Conservation (phyloP, 306 rosid genomes). For the Casuarina cunninghamiana region DNA sequence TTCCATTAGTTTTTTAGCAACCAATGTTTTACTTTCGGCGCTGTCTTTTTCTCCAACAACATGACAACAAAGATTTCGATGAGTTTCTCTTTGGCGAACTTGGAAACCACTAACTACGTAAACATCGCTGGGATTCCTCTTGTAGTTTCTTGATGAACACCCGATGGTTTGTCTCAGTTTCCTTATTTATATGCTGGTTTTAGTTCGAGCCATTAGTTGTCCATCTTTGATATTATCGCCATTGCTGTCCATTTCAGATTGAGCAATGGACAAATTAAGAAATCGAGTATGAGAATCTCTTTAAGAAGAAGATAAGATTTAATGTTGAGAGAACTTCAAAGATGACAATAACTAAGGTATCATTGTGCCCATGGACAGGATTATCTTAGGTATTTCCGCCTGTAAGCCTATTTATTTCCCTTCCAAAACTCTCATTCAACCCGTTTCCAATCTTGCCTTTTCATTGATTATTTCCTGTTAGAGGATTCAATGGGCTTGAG, state of each 20-base stretch:
- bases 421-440: not conserved
- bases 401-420: conserved; percentile 2
- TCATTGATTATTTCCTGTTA: not conserved
- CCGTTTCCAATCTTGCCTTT: conserved; percentile 6
- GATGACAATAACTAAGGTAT: conserved; percentile 19
- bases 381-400: conserved; percentile 25
- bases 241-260: not conserved
- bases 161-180: not conserved
- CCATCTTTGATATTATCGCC: not conserved
- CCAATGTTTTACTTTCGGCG: too few relatives aligned
- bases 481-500: conserved; percentile 27
- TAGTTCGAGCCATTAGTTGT: not conserved
- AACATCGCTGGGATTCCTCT: too few relatives aligned
- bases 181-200: not conserved
- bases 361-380: conserved; percentile 19
- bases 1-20: too few relatives aligned
- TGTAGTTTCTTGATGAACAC: too few relatives aligned
- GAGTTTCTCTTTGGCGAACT: too few relatives aligned
- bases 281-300: too few relatives aligned
- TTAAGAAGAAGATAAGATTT: too few relatives aligned
- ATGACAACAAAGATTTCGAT: not conserved
- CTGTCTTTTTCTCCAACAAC: not conserved
- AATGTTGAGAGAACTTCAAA: too few relatives aligned
- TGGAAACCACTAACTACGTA: too few relatives aligned
- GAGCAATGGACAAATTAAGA: not conserved